Conservation (phyloP, 371 early-diverging fungal species). For the Capniomyces stellatus region DNA sequence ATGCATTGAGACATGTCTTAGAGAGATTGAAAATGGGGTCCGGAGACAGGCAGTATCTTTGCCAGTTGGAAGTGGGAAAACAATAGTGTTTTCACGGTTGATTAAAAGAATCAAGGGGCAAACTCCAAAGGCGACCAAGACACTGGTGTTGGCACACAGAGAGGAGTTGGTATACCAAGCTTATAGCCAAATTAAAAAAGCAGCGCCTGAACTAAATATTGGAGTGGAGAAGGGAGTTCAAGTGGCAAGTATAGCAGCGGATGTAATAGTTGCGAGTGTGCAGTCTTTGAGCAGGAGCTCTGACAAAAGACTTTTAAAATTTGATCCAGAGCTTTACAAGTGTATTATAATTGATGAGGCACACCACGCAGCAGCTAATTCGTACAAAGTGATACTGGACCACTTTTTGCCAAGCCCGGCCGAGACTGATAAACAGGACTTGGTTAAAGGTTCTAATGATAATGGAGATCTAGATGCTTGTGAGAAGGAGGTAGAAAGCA, state of each 20-base stretch:
- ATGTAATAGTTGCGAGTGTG: constrained; percentile 64
- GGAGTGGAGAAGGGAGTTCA: constrained; percentile 44
- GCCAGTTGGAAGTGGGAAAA: constrained; percentile 84
- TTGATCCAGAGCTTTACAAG: constrained; percentile 61
- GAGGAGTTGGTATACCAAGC: constrained; percentile 76
- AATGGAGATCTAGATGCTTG: not conserved
- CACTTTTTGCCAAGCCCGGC: constrained; percentile 37
- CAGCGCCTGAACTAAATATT: constrained; percentile 23
- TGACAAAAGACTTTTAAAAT: constrained; percentile 14
- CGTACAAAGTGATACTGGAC: constrained; percentile 48
- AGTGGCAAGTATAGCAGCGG: constrained; percentile 32
- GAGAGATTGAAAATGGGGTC: constrained; percentile 28
- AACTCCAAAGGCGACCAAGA: constrained; percentile 44
- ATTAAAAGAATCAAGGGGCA: constrained; percentile 46
- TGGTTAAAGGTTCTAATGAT: too few species aligned
- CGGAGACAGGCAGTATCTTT: constrained; percentile 57
- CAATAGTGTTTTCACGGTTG: constrained; percentile 72
- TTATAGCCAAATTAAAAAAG: constrained; percentile 33
- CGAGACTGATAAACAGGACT: too few species aligned
- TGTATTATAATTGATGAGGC: constrained; percentile 84
- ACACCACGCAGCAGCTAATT: constrained; percentile 70
- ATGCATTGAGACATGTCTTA: constrained; percentile 48
- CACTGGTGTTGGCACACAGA: constrained; percentile 69
- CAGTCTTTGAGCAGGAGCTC: constrained; percentile 39
- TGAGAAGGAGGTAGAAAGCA: not conserved